phyloP scores from a whole-genome alignment of 1,284 basidiomycete genomes.

The Pterula multifida region DNA sequence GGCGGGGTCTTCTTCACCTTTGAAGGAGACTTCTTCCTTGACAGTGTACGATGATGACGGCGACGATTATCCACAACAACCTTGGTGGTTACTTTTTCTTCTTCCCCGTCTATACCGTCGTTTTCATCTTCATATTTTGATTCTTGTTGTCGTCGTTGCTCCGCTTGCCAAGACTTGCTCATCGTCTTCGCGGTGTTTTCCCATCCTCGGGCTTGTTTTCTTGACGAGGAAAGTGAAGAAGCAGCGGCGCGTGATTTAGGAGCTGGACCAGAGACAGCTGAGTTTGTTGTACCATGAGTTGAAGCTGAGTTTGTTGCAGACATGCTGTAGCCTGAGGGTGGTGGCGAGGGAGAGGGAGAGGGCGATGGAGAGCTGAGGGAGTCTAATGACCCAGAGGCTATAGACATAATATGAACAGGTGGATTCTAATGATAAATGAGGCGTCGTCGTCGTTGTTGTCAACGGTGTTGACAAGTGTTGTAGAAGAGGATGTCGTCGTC shows the following conservation, averaged over 20 bases:
- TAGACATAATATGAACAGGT: too few species aligned
- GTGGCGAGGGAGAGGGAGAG: conserved; percentile 31
- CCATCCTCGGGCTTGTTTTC: not conserved
- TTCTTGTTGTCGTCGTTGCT: too few species aligned
- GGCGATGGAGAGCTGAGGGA: conserved; percentile 53
- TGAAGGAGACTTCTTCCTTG: too few species aligned
- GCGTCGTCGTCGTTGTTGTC: too few species aligned
- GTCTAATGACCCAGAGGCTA: conserved; percentile 45
- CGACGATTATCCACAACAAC: too few species aligned
- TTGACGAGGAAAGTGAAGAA: not conserved
- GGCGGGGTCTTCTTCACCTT: not conserved
- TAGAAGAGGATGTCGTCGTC: too few species aligned
- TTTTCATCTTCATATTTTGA: not conserved
- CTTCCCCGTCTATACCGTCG: not conserved
- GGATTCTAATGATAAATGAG: too few species aligned
- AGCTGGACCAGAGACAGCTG: too few species aligned
- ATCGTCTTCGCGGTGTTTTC: not conserved
- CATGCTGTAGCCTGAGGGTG: conserved; percentile 14
- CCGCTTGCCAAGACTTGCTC: not conserved
- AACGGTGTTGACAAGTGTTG: too few species aligned
- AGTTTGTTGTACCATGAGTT: not conserved
- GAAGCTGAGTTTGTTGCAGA: not conserved
- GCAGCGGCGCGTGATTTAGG: too few species aligned
- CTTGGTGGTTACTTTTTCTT: not conserved
- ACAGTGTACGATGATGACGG: too few species aligned